Evolutionary conservation across 1,139 yeast genomes (phyloP).

Genomic region (Scheffersomyces cryptocercus): DNA sequence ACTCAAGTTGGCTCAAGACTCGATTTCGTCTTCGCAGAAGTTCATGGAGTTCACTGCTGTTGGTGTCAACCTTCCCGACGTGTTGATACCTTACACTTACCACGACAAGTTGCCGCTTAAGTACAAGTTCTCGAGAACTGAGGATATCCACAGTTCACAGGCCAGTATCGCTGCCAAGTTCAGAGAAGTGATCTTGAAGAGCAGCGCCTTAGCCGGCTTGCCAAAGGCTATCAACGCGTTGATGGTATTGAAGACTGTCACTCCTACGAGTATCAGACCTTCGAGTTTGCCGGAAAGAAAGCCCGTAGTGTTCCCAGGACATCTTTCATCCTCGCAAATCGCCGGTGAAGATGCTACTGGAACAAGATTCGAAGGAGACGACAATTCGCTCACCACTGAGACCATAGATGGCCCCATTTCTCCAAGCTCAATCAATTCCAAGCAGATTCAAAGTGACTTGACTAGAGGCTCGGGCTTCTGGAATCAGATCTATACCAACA

Average conservation of each 20-base stretch:
- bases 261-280: conserved; percentile 54
- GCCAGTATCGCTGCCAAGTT: conserved; percentile 53
- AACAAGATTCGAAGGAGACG: conserved; percentile 29
- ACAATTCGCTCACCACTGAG: conserved; percentile 22
- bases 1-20: conserved; percentile 40
- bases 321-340: conserved; percentile 37
- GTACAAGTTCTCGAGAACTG: conserved; percentile 34
- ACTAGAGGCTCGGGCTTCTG: conserved; percentile 68
- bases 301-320: conserved; percentile 34
- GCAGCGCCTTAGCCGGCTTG: conserved; percentile 77
- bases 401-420: conserved; percentile 49
- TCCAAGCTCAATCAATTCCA: conserved; percentile 28
- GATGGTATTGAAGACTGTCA: conserved; percentile 60
- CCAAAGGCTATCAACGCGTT: conserved; percentile 85
- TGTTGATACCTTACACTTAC: conserved; percentile 43
- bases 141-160: conserved; percentile 41
- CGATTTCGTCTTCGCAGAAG: conserved; percentile 39
- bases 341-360: conserved; percentile 46
- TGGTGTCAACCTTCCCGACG: conserved; percentile 47
- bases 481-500: conserved; percentile 69
- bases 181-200: conserved; percentile 75
- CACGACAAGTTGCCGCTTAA: conserved; percentile 40
- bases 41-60: conserved; percentile 43
- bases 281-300: conserved; percentile 31
- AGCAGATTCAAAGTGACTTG: conserved; percentile 28